Evolutionary conservation across 2,329 filamentous ascomycete species (phyloP), one percentile per base, ranked within the genome.

Genomic region (Huntiella decipiens): DNA sequence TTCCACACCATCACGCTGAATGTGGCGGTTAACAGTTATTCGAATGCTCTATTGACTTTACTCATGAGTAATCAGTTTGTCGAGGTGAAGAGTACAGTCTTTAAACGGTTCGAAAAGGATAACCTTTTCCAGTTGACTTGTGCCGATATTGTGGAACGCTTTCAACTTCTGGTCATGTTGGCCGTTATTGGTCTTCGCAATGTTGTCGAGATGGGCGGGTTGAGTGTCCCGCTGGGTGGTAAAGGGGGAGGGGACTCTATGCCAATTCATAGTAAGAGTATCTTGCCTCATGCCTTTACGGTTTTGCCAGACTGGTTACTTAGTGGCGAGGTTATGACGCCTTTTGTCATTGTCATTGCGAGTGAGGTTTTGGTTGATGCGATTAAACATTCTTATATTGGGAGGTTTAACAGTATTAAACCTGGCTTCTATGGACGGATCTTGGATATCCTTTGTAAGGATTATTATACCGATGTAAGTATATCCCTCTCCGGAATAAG

Each of bases 21-120:
- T 52, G 92, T 98, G 3, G 91, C 91, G 0, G 88, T 98, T 54
- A 98, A 98, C 61, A 95, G 88, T 0, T 98, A 98, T 61, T 95
- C 87, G 0, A 98, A 98, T 57, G 88, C 91, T 0, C 67, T 98
- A 4, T 69, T 98, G 32, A 95, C 91, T 0, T 72, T 98, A 1
- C 68, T 98, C 2, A 75, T 98, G 58, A 95, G 87, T 5, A 98
- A 96, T 57, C 92, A 98, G 57, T 98, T 98, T 56, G 91, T 98
- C 38, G 91, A 98, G 63, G 94, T 98, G 67, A 98, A 98, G 58
- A 84, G 84, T 50, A 92, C 87, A 0, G 92, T 98, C 1, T 98
- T 98, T 68, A 96, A 98, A 65, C 91, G 88, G 50, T 93, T 96
- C 52, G 91, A 98, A 56, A 96, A 95, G 60, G 91, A 98, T 57